Evolutionary conservation across 148 eudicot genomes (phyloP).

Genomic region (Arbutus unedo): DNA sequence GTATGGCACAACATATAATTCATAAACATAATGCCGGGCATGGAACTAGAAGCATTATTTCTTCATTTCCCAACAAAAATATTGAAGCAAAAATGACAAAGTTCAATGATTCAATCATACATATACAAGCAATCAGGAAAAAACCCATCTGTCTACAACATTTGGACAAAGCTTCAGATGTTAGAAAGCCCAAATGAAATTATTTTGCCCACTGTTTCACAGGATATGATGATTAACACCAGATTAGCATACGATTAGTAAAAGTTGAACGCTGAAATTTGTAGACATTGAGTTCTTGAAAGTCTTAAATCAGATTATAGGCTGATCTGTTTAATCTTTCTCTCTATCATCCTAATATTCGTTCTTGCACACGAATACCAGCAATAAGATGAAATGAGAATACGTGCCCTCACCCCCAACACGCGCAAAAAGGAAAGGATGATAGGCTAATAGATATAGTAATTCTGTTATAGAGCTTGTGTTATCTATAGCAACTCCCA

Average conservation of each 20-base stretch:
- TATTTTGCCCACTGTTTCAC: background rate
- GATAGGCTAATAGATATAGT: background rate
- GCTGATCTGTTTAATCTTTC: background rate
- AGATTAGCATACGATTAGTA: background rate
- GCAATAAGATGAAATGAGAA: background rate
- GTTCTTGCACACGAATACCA: background rate
- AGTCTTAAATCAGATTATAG: background rate
- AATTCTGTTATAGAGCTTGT: background rate
- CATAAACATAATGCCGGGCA: background rate
- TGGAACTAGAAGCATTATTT: background rate
- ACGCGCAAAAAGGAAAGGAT: too few relatives aligned
- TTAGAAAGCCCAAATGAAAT: background rate
- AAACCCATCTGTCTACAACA: too few relatives aligned
- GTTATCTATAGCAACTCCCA: background rate
- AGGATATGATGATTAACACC: background rate
- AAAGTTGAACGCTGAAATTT: background rate
- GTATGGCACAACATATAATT: background rate
- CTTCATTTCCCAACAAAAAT: background rate
- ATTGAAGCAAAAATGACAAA: background rate
- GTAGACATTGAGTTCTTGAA: background rate
- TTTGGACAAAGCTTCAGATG: too few relatives aligned
- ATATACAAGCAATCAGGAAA: background rate
- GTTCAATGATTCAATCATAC: conserved; percentile 3
- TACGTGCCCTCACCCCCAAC: too few relatives aligned
- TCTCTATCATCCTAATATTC: background rate